Evolutionary conservation across 148 eudicot species (phyloP).

Genomic region (Chenopodium album): DNA sequence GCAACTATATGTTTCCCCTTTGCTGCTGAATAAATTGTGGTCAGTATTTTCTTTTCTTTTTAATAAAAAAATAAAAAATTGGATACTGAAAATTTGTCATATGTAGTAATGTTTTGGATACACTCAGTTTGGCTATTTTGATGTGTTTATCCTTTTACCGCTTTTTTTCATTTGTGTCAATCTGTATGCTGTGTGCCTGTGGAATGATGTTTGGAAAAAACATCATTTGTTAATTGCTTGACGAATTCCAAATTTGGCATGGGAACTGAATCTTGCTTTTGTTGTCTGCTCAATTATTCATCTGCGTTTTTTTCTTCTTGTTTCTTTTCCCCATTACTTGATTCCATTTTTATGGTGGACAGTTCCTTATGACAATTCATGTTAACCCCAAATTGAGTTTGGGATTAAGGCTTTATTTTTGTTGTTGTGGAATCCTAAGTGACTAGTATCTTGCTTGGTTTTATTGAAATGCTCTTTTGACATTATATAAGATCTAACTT

Average conservation of each 20-base stretch:
- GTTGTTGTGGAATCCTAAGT: background rate
- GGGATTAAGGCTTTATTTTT: background rate
- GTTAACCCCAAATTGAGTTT: no score
- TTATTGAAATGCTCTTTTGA: background rate
- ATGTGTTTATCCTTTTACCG: background rate
- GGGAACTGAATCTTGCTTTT: conserved; percentile 1
- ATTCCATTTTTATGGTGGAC: no score
- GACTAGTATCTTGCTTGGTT: conserved; percentile 1
- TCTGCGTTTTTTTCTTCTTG: background rate
- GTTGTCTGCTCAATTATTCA: background rate
- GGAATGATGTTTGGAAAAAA: background rate
- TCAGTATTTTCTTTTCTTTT: background rate
- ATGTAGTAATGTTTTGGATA: background rate
- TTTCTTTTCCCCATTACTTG: background rate
- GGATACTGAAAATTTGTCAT: background rate
- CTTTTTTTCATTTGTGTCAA: background rate
- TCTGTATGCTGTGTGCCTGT: background rate
- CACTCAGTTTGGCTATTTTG: no score
- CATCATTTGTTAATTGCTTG: conserved; percentile 6
- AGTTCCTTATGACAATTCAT: no score
- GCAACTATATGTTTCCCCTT: no score
- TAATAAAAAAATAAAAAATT: no score
- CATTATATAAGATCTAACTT: background rate
- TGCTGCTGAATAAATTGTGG: background rate
- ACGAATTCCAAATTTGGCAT: background rate